phyloP scores from a whole-genome alignment of 495 filamentous ascomycete species.

The Hyaloscypha variabilis region DNA sequence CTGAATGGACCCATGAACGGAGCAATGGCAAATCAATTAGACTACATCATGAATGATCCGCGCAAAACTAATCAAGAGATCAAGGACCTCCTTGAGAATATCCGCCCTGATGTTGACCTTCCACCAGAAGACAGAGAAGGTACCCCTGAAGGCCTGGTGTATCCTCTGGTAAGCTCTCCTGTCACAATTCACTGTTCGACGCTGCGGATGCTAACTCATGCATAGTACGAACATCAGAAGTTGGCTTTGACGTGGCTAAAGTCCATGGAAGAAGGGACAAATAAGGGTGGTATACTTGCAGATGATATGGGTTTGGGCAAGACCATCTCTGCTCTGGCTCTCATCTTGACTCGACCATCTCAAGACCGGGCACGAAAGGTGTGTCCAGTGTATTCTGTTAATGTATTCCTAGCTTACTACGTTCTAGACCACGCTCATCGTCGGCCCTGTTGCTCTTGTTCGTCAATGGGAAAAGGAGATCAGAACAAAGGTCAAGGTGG shows the following conservation, averaged over 20 bases:
- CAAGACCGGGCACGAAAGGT: slow-evolving; percentile 55
- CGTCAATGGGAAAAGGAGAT: slow-evolving; percentile 93
- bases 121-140: slow-evolving; percentile 65
- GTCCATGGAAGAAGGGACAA: slow-evolving; percentile 73
- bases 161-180: slow-evolving; percentile 49
- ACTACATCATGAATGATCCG: slow-evolving; percentile 53
- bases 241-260: slow-evolving; percentile 83
- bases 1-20: slow-evolving; percentile 28
- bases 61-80: slow-evolving; percentile 66
- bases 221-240: slow-evolving; percentile 75
- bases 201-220: not conserved
- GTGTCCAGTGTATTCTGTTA: not conserved
- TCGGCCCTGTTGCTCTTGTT: slow-evolving; percentile 84
- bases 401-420: slow-evolving; percentile 6
- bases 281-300: slow-evolving; percentile 83
- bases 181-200: not conserved
- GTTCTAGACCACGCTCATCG: slow-evolving; percentile 76
- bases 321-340: slow-evolving; percentile 84
- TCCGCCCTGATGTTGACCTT: slow-evolving; percentile 72
- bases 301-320: slow-evolving; percentile 98
- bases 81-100: slow-evolving; percentile 68
- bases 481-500: slow-evolving; percentile 61
- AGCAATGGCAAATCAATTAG: slow-evolving; percentile 35
- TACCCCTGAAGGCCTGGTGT: slow-evolving; percentile 74
- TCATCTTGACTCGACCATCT: slow-evolving; percentile 76